Evolutionary conservation across 2,329 filamentous ascomycete genomes (phyloP).

Genomic region (Pseudogymnoascus sp.): DNA sequence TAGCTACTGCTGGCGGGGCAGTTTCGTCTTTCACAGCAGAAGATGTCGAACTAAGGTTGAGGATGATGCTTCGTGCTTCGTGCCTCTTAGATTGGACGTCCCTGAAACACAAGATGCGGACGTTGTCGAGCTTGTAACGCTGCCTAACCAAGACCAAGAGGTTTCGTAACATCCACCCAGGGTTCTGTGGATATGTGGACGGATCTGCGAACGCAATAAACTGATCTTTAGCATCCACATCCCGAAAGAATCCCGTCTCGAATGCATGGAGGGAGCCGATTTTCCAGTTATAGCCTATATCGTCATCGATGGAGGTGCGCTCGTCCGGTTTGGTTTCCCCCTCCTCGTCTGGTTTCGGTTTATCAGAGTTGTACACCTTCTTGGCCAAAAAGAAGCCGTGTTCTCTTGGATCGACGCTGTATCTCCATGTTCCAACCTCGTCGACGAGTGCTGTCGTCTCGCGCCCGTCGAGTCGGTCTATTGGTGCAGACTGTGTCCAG

Average conservation of each 20-base stretch:
- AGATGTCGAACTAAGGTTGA: conserved; percentile 36
- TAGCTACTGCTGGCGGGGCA: conserved; percentile 18
- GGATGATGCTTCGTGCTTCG: conserved; percentile 71
- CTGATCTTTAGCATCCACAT: conserved; percentile 61
- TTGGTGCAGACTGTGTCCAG: conserved; percentile 58
- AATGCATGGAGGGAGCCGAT: conserved; percentile 70
- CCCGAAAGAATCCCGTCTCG: conserved; percentile 81
- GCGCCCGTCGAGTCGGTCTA: conserved; percentile 49
- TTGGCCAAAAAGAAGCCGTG: conserved; percentile 96
- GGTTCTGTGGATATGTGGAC: conserved; percentile 79
- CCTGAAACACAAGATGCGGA: conserved; percentile 84
- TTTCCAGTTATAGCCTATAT: conserved; percentile 65
- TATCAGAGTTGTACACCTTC: conserved; percentile 43
- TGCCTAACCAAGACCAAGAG: conserved; percentile 77
- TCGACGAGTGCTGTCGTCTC: conserved; percentile 79
- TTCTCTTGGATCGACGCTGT: conserved; percentile 72
- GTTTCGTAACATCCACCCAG: conserved; percentile 90
- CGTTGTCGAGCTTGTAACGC: conserved; percentile 67
- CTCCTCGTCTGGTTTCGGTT: conserved; percentile 22
- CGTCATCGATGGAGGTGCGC: conserved; percentile 34
- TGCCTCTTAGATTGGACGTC: conserved; percentile 73
- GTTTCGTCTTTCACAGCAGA: conserved; percentile 19
- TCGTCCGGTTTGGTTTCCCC: conserved; percentile 42
- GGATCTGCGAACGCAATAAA: conserved; percentile 88
- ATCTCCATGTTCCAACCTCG: conserved; percentile 79